These are phyloP conservation scores for Sporothrix pallida DNA, from an alignment of 2,329 filamentous ascomycete genomes.

Conservation along the genomic window DNA sequence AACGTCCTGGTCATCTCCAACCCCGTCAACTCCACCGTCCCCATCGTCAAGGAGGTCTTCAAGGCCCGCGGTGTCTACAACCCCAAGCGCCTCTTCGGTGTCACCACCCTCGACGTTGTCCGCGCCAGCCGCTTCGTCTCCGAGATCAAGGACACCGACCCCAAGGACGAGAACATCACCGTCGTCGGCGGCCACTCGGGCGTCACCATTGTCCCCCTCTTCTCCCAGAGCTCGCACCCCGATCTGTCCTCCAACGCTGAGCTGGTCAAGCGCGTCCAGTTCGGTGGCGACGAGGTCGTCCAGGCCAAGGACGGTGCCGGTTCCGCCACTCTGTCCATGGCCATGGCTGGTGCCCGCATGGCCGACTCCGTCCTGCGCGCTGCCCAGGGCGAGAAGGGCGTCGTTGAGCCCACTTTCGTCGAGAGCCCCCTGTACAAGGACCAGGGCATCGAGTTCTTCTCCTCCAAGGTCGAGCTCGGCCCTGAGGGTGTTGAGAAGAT, in stretches of 20 bases:
- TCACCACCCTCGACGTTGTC: conserved; percentile 98
- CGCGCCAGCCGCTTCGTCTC: conserved; percentile 97
- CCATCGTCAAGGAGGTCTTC: conserved; percentile 96
- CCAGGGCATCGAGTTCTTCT: conserved; percentile 96
- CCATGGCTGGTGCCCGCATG: conserved; percentile 84
- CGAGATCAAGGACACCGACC: conserved; percentile 89
- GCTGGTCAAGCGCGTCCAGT: conserved; percentile 94
- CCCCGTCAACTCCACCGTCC: conserved; percentile 99
- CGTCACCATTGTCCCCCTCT: conserved; percentile 96
- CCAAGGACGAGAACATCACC: conserved; percentile 89
- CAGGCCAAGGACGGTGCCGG: conserved; percentile 98
- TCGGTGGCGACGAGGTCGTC: conserved; percentile 98
- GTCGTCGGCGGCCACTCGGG: conserved; percentile 97
- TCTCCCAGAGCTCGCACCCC: conserved; percentile 89
- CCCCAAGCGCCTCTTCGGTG: conserved; percentile 98
- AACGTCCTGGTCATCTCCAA: conserved; percentile 98
- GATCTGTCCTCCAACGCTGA: conserved; percentile 78
- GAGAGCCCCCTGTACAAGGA: conserved; percentile 98
- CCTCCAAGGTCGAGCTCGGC: conserved; percentile 92
- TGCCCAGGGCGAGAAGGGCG: conserved; percentile 88
- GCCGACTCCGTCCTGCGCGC: conserved; percentile 94
- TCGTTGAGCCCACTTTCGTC: conserved; percentile 95
- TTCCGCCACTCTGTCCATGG: conserved; percentile 98
- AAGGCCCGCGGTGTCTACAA: conserved; percentile 96
- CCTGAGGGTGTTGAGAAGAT: conserved; percentile 96